Evolutionary conservation across 495 filamentous ascomycete genomes (phyloP).

Genomic region (Penicillium dipodomyicola): DNA sequence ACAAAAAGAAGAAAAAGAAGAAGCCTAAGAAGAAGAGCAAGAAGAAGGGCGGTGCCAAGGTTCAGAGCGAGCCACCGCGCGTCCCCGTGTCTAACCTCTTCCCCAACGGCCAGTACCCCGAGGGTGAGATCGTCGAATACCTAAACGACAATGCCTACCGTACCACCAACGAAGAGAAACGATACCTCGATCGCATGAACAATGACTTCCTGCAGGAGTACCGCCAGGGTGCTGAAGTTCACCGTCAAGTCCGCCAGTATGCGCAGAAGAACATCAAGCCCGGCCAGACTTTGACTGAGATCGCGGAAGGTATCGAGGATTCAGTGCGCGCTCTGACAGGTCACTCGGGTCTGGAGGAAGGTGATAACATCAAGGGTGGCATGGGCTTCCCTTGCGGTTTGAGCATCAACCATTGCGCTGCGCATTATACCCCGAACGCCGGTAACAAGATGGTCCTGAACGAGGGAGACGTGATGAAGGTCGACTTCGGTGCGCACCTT

Average conservation of each 20-base stretch:
- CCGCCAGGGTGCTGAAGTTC: conserved; percentile 80
- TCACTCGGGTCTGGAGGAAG: conserved; percentile 74
- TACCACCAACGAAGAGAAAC: conserved; percentile 83
- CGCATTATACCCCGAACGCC: conserved; percentile 90
- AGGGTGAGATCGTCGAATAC: conserved; percentile 78
- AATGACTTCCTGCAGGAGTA: conserved; percentile 84
- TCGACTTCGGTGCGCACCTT: conserved; percentile 89
- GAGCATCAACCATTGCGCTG: conserved; percentile 82
- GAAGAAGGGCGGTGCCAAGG: conserved; percentile 62
- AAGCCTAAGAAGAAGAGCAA: conserved; percentile 75
- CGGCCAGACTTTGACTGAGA: conserved; percentile 73
- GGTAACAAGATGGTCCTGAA: conserved; percentile 80
- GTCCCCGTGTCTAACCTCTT: conserved; percentile 75
- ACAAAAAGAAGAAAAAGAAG: conserved; percentile 86
- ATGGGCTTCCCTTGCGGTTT: conserved; percentile 89
- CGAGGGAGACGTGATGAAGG: conserved; percentile 85
- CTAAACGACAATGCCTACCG: conserved; percentile 74
- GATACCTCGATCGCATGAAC: conserved; percentile 79
- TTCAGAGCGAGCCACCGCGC: conserved; percentile 74
- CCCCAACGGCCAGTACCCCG: conserved; percentile 68
- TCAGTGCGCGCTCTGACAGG: conserved; percentile 74
- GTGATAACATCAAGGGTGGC: conserved; percentile 74
- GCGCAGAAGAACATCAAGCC: conserved; percentile 79
- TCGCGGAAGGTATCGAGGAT: conserved; percentile 85
- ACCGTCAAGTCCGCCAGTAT: conserved; percentile 84